Conservation (phyloP, 1,139 yeast genomes). For the Geotrichum bryndzae region DNA sequence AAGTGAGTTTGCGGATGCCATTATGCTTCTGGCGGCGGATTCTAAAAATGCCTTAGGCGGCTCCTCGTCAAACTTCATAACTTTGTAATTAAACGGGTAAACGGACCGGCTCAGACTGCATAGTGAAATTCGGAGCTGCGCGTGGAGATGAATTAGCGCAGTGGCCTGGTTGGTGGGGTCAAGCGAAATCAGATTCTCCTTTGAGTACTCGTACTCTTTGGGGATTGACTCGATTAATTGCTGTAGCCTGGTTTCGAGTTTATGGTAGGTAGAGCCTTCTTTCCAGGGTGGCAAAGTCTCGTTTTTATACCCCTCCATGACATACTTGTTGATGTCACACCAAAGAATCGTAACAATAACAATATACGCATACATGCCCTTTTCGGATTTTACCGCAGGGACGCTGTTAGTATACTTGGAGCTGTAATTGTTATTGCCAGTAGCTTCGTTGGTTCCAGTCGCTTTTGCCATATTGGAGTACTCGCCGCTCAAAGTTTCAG, state of each 20-base stretch:
- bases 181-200: slow-evolving; percentile 22
- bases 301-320: slow-evolving; percentile 19
- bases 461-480: too few relatives aligned
- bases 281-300: slow-evolving; percentile 26
- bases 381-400: background rate
- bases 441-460: too few relatives aligned
- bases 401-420: too few relatives aligned
- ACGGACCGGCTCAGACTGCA: slow-evolving; percentile 28
- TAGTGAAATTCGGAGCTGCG: slow-evolving; percentile 25
- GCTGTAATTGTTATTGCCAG: too few relatives aligned
- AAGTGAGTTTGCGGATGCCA: slow-evolving; percentile 33
- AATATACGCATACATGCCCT: slow-evolving; percentile 29
- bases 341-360: slow-evolving; percentile 31
- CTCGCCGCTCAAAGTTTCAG: slow-evolving; percentile 26
- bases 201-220: slow-evolving; percentile 23
- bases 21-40: slow-evolving; percentile 28
- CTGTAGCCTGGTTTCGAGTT: slow-evolving; percentile 17
- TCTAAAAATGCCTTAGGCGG: slow-evolving; percentile 31
- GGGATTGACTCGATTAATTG: slow-evolving; percentile 22
- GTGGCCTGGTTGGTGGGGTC: slow-evolving; percentile 24
- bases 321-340: slow-evolving; percentile 33
- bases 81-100: slow-evolving; percentile 21
- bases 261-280: slow-evolving; percentile 20
- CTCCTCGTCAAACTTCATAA: slow-evolving; percentile 18
- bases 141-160: slow-evolving; percentile 27